Base-by-base conservation (phyloP, 768 basidiomycete species). In the Tricholoma sp. region DNA sequence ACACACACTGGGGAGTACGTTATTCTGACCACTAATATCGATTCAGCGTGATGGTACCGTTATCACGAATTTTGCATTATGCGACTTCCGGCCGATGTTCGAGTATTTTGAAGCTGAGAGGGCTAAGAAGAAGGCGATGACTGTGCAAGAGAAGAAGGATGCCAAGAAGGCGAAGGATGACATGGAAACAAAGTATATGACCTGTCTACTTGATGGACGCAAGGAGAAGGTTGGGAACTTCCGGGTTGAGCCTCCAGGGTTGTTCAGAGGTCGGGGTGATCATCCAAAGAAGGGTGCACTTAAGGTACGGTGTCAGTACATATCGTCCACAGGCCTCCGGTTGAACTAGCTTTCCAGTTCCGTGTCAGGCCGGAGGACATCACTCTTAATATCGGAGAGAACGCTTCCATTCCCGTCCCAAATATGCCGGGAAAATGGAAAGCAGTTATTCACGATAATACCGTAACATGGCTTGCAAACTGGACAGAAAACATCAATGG, bases 191-290 rank as follows among this genome's bases (percentile, higher is more conserved):
- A 89, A 88, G 59, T 98, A 94, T 71, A 84, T 82, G 18, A 80
- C 81, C 24, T 98, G 96, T 71, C 66, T 86, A n/a, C 82, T 99
- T 33, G 94, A 99, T 65, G 96, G 96, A 11, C 86, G 95, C 53
- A 96, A 94, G 74, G 97, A 99, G 76, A 98, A 98, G 70, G 84
- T 98, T 49, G 97, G 97, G 37, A 99, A 98, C 74, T 98, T 98
- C 79, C 82, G 94, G 62, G 86, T 98, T 52, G 97, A 99, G 79
- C 97, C 97, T 69, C 97, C 97, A 28, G 95, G 96, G n/a, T 74
- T 98, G 51, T 99, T 98, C 74, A 78, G 97, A 70, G 97, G 97
- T 59, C 94, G 97, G 61, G 97, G 97, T 53, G 94, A 98, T 64
- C 97, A 99, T 72, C 97, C 97, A 0, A 95, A 89, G 81, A 98